Percentiles rank a stretch among this genome's conserved stretches.
Evolutionary conservation across 441 rosid species (phyloP).

Genomic region (Hypseocharis bilobata): DNA sequence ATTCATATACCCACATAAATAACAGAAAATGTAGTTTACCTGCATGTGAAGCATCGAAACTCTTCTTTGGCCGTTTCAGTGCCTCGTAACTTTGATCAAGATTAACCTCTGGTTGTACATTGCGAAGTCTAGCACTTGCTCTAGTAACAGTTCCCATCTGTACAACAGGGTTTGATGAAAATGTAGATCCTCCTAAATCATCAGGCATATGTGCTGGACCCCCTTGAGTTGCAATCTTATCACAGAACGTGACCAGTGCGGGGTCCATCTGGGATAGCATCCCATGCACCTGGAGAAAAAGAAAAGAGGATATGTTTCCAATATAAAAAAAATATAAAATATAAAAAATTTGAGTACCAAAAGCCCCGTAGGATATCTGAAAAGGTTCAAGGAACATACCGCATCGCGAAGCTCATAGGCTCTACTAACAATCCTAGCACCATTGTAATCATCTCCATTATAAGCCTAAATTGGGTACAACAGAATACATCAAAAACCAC

Average conservation of each 20-base stretch:
- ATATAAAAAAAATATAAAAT: slow-evolving; percentile 1
- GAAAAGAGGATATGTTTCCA: slow-evolving; percentile 1
- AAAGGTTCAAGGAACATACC: slow-evolving; percentile 34
- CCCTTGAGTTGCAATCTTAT: slow-evolving; percentile 80
- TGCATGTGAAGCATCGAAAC: slow-evolving; percentile 37
- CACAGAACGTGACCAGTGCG: slow-evolving; percentile 73
- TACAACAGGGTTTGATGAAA: slow-evolving; percentile 62
- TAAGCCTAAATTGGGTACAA: slow-evolving; percentile 45
- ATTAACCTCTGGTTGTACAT: slow-evolving; percentile 78
- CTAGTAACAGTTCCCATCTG: slow-evolving; percentile 75
- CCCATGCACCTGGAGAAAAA: slow-evolving; percentile 65
- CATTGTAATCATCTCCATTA: slow-evolving; percentile 91
- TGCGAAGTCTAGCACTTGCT: slow-evolving; percentile 88
- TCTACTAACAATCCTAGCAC: slow-evolving; percentile 91
- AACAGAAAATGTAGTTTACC: slow-evolving; percentile 31
- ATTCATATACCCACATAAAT: background rate
- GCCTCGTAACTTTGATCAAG: slow-evolving; percentile 64
- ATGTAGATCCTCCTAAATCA: slow-evolving; percentile 55
- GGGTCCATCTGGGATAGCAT: slow-evolving; percentile 99
- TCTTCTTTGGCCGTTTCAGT: slow-evolving; percentile 70
- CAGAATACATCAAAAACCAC: slow-evolving; percentile 22
- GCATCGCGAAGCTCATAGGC: slow-evolving; percentile 88
- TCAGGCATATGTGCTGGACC: slow-evolving; percentile 76
- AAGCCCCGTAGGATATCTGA: background rate
- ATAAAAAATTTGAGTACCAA: background rate